Evolutionary conservation across 163 green algal species (phyloP).

Genomic region (Prototheca wickerhamii): DNA sequence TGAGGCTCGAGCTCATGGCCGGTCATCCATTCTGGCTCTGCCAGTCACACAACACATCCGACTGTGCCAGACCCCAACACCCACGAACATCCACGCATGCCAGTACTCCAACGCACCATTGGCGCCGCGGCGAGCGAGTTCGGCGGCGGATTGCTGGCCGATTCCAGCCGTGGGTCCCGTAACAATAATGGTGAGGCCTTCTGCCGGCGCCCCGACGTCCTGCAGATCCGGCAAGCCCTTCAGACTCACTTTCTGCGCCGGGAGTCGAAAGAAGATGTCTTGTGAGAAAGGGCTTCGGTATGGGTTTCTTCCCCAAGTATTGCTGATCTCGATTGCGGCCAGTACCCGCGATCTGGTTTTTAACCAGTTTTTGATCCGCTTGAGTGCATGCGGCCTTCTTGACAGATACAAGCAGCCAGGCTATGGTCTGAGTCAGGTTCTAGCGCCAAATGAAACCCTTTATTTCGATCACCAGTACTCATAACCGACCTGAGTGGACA

Average conservation of each 20-base stretch:
- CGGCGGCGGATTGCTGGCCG: constrained; percentile 33
- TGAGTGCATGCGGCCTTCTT: no score
- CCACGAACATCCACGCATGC: neutral
- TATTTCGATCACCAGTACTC: no score
- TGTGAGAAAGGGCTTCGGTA: no score
- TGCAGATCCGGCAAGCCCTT: constrained; percentile 23
- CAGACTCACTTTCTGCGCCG: constrained; percentile 19
- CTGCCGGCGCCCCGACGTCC: constrained; percentile 19
- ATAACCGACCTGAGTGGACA: constrained; percentile 2
- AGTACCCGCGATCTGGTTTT: no score
- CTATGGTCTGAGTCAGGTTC: no score
- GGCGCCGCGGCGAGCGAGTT: constrained; percentile 22
- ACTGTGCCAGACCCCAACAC: neutral
- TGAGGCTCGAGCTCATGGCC: neutral
- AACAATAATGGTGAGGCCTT: constrained; percentile 32
- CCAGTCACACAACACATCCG: no score
- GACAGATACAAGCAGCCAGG: no score
- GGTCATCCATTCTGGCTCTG: no score
- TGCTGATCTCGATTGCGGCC: no score
- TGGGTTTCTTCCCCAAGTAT: no score
- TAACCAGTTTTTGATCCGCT: no score
- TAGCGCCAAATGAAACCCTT: no score
- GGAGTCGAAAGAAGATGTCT: neutral
- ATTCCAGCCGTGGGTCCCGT: constrained; percentile 53
- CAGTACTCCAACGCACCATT: constrained; percentile 16